These are phyloP conservation scores for Ophiorrhiza pumila DNA, from an alignment of 257 asterid species.

Conservation along the genomic window DNA sequence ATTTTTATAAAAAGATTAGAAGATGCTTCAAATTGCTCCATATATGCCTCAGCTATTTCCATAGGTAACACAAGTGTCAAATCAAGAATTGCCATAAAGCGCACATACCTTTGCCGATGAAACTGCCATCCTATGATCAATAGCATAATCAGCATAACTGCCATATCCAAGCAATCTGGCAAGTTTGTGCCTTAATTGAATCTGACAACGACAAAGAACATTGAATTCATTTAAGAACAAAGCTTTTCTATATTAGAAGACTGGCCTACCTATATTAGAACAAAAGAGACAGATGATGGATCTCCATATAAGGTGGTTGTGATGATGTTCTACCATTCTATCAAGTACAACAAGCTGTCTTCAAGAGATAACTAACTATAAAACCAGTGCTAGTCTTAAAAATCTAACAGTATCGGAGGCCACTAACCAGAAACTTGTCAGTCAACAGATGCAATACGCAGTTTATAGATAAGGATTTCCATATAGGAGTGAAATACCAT, in stretches of 20 bases:
- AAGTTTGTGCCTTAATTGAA: constrained; percentile 75
- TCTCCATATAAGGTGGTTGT: not conserved
- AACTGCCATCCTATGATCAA: constrained; percentile 67
- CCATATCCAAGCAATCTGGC: constrained; percentile 90
- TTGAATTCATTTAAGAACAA: constrained; percentile 3
- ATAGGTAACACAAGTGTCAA: constrained; percentile 9
- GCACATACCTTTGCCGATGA: constrained; percentile 73
- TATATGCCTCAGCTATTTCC: not conserved
- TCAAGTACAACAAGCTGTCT: not conserved
- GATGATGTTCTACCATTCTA: not conserved
- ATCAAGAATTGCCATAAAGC: constrained; percentile 15
- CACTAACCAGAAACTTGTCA: not conserved
- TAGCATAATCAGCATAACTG: constrained; percentile 79
- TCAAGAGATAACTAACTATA: not conserved
- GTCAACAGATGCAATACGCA: not conserved
- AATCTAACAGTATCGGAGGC: not conserved
- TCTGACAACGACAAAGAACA: constrained; percentile 44
- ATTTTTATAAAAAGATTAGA: not conserved
- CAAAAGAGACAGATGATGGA: not conserved
- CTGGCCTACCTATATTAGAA: constrained; percentile 1
- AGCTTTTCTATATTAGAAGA: not conserved
- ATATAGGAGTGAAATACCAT: not conserved
- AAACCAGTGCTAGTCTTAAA: not conserved
- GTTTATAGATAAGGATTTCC: not conserved
- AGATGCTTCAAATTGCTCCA: not conserved